Evolutionary conservation across 1,139 yeast species (phyloP).

Genomic region (Blastobotrys serpentis): DNA sequence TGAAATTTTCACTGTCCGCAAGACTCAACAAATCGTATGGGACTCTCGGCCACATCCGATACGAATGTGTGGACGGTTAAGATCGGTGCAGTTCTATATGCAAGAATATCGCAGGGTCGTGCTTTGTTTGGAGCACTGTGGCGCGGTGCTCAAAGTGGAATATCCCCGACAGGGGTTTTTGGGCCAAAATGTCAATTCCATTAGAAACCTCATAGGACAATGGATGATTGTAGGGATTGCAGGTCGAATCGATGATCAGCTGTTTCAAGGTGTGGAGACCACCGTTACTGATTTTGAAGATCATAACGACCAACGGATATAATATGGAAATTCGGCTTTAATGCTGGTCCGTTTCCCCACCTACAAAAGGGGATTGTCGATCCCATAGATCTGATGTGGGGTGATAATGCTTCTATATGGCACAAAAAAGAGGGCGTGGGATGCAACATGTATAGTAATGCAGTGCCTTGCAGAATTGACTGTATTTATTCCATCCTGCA

Average conservation of each 20-base stretch:
- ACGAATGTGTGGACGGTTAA: neutral
- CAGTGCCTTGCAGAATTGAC: no score
- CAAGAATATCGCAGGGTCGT: neutral
- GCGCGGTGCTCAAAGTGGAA: neutral
- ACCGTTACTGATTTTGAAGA: neutral
- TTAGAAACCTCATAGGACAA: neutral
- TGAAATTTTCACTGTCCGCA: neutral
- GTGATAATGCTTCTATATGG: no score
- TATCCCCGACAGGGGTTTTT: neutral
- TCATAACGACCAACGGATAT: no score
- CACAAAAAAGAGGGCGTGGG: no score
- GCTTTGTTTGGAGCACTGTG: neutral
- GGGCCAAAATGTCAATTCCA: neutral
- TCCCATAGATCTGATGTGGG: no score
- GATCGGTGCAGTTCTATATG: neutral
- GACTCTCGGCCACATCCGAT: neutral
- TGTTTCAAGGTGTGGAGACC: conserved; percentile 1
- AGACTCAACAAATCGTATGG: neutral
- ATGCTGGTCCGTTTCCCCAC: neutral
- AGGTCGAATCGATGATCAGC: neutral
- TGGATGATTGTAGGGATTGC: neutral
- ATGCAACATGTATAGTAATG: no score
- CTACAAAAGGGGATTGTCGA: neutral
- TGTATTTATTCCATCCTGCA: no score
- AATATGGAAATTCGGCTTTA: no score